Evolutionary conservation across 2,329 filamentous ascomycete genomes (phyloP), one percentile per base, ranked within the genome.

Genomic region (Colletotrichum sp.): DNA sequence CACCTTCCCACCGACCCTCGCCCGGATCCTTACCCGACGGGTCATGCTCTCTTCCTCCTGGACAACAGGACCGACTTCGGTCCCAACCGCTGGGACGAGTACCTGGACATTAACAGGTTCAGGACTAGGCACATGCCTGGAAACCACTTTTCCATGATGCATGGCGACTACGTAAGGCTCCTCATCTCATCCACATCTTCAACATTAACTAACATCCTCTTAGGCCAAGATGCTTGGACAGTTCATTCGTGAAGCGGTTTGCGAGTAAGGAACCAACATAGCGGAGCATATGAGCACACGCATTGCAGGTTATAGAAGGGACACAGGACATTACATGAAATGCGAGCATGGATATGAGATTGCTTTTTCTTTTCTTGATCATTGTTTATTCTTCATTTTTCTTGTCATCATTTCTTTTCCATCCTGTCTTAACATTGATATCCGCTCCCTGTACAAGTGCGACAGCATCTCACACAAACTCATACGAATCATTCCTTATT

Each of bases 71-170:
- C 90, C 6, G 93, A 95, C 83, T 95, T 95, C 82, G 89, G 90
- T 4, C 89, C 92, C 74, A 94, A 95, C 82, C 89, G 92, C 24
- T 95, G 93, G 92, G 92, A 92, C 32, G 90, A 93, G 83, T 92
- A 92, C 57, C 85, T 94, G 52, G 91, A 92, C 69, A 81, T 86
- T 66, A 85, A 89, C 70, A 93, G 92, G 84, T 92, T 94, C 85
- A 87, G 87, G 65, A 93, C 90, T 78, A 89, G 89, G 71, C 91
- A 93, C 80, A 93, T 94, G 91, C 91, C 90, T 18, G 93, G 93
- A 4, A 94, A 95, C 80, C 93, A 95, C 85, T 95, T 95, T 85
- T 92, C 89, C 24, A 95, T 95, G 93, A 95, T 95, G 92, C 92
- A 93, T 83, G 92, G 91, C 77, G 82, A 87, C 5, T 69, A 84